phyloP scores from a whole-genome alignment of 116 monocot genomes.

The Dioscorea cayenensis region DNA sequence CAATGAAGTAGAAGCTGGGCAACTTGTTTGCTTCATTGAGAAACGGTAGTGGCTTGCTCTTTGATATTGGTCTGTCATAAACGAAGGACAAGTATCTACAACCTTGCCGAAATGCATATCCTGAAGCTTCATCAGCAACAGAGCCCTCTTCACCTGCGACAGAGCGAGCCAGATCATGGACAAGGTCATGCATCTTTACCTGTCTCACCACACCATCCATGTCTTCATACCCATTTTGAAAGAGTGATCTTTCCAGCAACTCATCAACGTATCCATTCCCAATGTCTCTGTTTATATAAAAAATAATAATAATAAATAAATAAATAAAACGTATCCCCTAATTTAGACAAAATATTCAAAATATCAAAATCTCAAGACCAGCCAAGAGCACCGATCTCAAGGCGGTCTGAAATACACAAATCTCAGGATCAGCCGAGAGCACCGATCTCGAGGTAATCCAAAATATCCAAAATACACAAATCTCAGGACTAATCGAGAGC shows the following conservation, averaged over 20 bases:
- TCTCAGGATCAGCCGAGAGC: too few species aligned
- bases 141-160: constrained; percentile 14
- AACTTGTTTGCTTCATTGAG: background rate
- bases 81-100: constrained; percentile 10
- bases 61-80: background rate
- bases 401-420: too few species aligned
- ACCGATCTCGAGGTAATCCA: too few species aligned
- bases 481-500: too few species aligned
- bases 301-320: too few species aligned
- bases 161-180: constrained; percentile 21
- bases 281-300: too few species aligned
- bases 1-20: constrained; percentile 1
- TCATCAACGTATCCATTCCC: background rate
- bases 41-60: background rate
- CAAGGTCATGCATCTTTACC: constrained; percentile 10
- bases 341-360: too few species aligned
- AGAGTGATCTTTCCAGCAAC: background rate
- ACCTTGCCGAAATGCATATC: background rate
- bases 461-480: too few species aligned
- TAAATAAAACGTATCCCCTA: too few species aligned
- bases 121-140: background rate
- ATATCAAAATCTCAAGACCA: too few species aligned
- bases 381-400: too few species aligned
- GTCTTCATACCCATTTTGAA: background rate
- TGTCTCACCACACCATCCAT: background rate